These are phyloP conservation scores for Physocladia obscura DNA, from an alignment of 192 early-diverging fungal species.

Conservation along the genomic window DNA sequence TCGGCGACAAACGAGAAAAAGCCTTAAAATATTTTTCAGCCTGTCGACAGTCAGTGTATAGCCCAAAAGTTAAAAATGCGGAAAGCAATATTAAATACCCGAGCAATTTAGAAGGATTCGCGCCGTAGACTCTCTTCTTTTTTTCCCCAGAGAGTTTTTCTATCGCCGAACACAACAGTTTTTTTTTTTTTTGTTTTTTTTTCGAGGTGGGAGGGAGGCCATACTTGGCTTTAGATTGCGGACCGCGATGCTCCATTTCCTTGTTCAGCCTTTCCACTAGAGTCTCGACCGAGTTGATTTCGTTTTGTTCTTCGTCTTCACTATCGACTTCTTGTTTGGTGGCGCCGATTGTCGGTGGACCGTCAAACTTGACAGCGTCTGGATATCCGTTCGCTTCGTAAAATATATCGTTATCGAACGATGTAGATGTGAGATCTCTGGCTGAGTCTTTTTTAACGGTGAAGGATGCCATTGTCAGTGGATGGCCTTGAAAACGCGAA, in stretches of 20 bases:
- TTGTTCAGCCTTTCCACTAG: conserved; percentile 4
- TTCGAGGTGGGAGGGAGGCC: no score
- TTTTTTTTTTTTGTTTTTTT: no score
- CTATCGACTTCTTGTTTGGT: neutral
- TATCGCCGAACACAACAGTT: no score
- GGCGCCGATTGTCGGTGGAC: neutral
- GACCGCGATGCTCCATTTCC: conserved; percentile 11
- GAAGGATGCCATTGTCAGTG: no score
- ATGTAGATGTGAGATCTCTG: neutral
- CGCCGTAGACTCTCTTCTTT: no score
- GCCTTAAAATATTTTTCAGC: neutral
- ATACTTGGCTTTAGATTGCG: conserved; percentile 27
- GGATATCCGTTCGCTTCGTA: neutral
- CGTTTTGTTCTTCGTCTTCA: conserved; percentile 3
- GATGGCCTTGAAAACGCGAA: no score
- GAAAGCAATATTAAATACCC: no score
- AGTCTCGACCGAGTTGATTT: neutral
- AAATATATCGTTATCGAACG: neutral
- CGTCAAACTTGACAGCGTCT: no score
- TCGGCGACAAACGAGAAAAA: no score
- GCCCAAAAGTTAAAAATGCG: neutral
- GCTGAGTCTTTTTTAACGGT: neutral
- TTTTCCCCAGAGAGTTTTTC: no score
- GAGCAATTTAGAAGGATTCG: no score
- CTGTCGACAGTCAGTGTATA: neutral